Percentiles rank a stretch among this genome's conserved stretches.
phyloP scores from a whole-genome alignment of 345 rosid genomes.

The Salix caprea region DNA sequence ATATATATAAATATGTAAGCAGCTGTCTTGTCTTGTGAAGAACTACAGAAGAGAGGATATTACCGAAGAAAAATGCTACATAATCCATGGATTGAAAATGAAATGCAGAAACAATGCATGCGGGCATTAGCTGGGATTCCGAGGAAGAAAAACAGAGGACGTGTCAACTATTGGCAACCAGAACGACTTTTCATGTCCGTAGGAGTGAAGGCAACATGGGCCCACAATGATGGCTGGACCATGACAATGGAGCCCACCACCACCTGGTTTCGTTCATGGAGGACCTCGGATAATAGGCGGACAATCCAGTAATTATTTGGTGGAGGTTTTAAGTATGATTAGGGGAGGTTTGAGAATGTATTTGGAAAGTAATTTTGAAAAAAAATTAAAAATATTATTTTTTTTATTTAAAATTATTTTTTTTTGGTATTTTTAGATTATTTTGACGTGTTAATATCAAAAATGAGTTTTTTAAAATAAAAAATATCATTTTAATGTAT shows the following conservation, averaged over 20 bases:
- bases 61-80: not conserved
- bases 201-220: not conserved
- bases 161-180: not conserved
- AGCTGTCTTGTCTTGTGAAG: not conserved
- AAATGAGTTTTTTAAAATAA: too few relatives aligned
- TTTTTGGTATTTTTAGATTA: too few relatives aligned
- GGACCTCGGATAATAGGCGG: not conserved
- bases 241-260: not conserved
- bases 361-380: too few relatives aligned
- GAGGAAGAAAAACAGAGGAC: not conserved
- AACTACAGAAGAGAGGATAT: not conserved
- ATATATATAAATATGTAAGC: too few relatives aligned
- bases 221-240: not conserved
- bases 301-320: not conserved
- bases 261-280: not conserved
- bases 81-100: not conserved
- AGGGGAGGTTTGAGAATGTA: too few relatives aligned
- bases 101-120: not conserved
- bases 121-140: not conserved
- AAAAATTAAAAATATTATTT: too few relatives aligned
- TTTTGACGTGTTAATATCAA: too few relatives aligned
- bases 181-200: not conserved
- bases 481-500: too few relatives aligned
- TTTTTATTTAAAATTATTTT: too few relatives aligned
- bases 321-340: not conserved